Percentiles rank a stretch among this genome's conserved stretches.
Conservation (phyloP, 2,329 filamentous ascomycete genomes). For the Paracoccidioides brasiliensis region DNA sequence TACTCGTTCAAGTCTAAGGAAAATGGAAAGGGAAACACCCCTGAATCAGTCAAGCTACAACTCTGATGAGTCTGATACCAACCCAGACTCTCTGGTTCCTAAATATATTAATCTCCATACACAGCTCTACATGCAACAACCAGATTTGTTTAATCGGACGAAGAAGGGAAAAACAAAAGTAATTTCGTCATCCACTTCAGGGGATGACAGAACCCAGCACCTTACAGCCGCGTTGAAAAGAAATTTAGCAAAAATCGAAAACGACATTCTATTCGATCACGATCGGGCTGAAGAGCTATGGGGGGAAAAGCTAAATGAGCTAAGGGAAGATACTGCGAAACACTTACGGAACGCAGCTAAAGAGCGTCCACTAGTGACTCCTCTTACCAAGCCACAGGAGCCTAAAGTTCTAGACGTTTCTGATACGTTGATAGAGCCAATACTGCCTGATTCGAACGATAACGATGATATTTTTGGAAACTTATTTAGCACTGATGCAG, state of each 20-base stretch:
- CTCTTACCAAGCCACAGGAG: not conserved
- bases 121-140: slow-evolving; percentile 50
- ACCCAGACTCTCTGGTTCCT: slow-evolving; percentile 61
- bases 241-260: slow-evolving; percentile 65
- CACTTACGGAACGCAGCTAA: slow-evolving; percentile 4
- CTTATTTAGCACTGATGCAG: slow-evolving; percentile 39
- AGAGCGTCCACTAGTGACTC: not conserved
- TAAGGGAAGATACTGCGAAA: slow-evolving; percentile 44
- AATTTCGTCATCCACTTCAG: slow-evolving; percentile 27
- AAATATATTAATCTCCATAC: slow-evolving; percentile 64
- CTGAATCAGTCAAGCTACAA: not conserved
- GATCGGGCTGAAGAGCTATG: slow-evolving; percentile 52
- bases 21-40: not conserved
- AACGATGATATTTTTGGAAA: slow-evolving; percentile 39
- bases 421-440: slow-evolving; percentile 10
- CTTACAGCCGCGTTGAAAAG: slow-evolving; percentile 54
- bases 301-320: slow-evolving; percentile 43
- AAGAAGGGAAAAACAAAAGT: slow-evolving; percentile 12
- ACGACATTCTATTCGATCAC: slow-evolving; percentile 62
- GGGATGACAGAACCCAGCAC: slow-evolving; percentile 14
- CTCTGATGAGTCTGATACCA: slow-evolving; percentile 41
- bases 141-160: slow-evolving; percentile 35
- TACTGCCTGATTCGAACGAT: slow-evolving; percentile 11
- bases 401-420: slow-evolving; percentile 39
- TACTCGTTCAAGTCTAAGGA: not conserved